Base-by-base conservation (phyloP, 768 basidiomycete species). In the Leccinum olivaceopallidum region DNA sequence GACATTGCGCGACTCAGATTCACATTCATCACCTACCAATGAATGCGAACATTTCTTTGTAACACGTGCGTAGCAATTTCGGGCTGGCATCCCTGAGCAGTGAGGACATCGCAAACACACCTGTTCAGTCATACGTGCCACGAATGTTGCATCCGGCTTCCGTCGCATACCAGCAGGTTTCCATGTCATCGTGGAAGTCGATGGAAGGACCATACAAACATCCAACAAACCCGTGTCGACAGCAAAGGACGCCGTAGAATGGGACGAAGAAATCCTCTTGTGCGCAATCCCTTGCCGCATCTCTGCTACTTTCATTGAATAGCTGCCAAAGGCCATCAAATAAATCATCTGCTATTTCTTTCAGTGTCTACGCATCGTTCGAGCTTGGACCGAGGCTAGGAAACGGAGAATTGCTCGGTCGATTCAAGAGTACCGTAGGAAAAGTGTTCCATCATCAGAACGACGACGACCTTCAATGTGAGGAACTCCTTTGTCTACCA, bases 61-160 rank as follows among this genome's bases (percentile, higher is more conserved):
- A n/a, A 44, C n/a, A 5, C 9, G 42, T 44, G 42, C 42, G 42
- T 44, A 44, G 42, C 42, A 44, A n/a, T n/a, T 4, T 10, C 9
- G 8, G 8, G 7, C 42, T 39, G 18, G 7, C 18, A 18, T 39
- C 3, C 42, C 18, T 44, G n/a, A 24, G 24, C 24, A 24, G 24
- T 24, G 24, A 24, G 24, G 42, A 44, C 42, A n/a, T 44, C 9
- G 2, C n/a, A n/a, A 44, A n/a, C 42, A 44, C 4, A n/a, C 9
- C 10, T 10, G 2, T 44, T 44, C 42, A 44, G 42, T 44, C n/a
- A 44, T 3, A 68, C 57, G n/a, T 44, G 42, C n/a, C 42, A 44
- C 42, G 42, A 20, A 44, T 5, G 6, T 44, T 44, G 42, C 42
- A 2, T 44, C 16, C n/a, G 42, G 42, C 42, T 18, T 42, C 18